phyloP scores from a whole-genome alignment of 306 rosid species.

The Rosa multiflora region DNA sequence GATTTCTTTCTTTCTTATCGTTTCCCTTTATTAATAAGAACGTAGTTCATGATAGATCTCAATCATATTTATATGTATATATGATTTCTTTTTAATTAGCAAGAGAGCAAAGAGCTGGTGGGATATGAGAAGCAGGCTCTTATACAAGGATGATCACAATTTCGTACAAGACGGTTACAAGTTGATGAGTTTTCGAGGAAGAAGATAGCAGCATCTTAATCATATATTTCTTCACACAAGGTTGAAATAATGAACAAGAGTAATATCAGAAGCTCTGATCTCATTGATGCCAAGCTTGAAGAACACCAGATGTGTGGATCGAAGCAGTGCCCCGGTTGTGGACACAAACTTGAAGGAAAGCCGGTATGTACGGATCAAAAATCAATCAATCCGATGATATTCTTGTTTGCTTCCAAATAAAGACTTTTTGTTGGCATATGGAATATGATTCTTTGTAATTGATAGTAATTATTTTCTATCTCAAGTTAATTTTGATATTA shows the following conservation, averaged over 20 bases:
- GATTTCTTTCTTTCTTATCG: not conserved
- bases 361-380: constrained; percentile 50
- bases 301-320: constrained; percentile 97
- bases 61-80: not conserved
- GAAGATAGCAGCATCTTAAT: constrained; percentile 26
- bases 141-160: constrained; percentile 17
- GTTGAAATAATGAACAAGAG: constrained; percentile 43
- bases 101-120: constrained; percentile 21
- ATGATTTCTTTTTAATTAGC: not conserved
- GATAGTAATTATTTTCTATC: constrained; percentile 1
- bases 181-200: constrained; percentile 28
- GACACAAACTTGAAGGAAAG: constrained; percentile 81
- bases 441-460: constrained; percentile 3
- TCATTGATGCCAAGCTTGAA: constrained; percentile 93
- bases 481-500: not conserved
- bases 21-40: not conserved
- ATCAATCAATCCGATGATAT: not conserved
- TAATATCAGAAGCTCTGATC: constrained; percentile 71
- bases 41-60: constrained; percentile 5
- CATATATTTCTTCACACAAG: not conserved
- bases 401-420: not conserved
- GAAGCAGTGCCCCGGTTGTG: constrained; percentile 95
- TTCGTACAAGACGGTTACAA: constrained; percentile 11
- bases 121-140: constrained; percentile 22
- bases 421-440: not conserved